Percentiles rank a stretch among this genome's conserved stretches.
phyloP scores from a whole-genome alignment of 331 rosid species.

The Stylosanthes scabra region DNA sequence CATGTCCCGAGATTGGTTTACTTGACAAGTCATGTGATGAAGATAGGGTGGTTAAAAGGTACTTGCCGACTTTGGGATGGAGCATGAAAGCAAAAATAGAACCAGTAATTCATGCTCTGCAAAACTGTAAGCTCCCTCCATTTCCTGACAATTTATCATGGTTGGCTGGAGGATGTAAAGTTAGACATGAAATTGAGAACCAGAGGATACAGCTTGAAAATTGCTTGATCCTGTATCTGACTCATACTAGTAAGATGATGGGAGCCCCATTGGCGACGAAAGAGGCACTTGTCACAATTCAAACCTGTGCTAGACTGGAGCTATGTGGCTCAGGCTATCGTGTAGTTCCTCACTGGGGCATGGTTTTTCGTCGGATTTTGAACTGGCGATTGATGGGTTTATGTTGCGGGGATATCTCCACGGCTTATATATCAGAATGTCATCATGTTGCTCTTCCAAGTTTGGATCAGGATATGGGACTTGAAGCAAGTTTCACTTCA shows the following conservation, averaged over 20 bases:
- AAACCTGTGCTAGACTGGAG: conserved; percentile 68
- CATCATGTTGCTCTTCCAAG: conserved; percentile 40
- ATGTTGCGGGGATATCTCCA: conserved; percentile 48
- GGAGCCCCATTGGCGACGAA: conserved; percentile 65
- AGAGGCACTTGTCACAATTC: conserved; percentile 67
- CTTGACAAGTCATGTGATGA: conserved; percentile 61
- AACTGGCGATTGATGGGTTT: conserved; percentile 78
- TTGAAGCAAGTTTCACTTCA: conserved; percentile 44
- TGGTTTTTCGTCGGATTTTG: conserved; percentile 72
- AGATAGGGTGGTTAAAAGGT: conserved; percentile 38
- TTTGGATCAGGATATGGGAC: conserved; percentile 28
- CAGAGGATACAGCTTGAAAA: conserved; percentile 60
- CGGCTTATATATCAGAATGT: conserved; percentile 59
- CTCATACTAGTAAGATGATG: conserved; percentile 64
- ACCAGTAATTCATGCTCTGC: conserved; percentile 58
- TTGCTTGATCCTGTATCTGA: conserved; percentile 69
- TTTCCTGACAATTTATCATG: conserved; percentile 63
- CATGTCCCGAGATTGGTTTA: conserved; percentile 79
- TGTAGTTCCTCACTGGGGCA: conserved; percentile 77
- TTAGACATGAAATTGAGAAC: conserved; percentile 59
- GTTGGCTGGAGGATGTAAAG: conserved; percentile 62
- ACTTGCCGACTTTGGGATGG: conserved; percentile 79
- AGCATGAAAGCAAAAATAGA: conserved; percentile 62
- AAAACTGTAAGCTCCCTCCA: conserved; percentile 65
- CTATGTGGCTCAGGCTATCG: conserved; percentile 50